phyloP scores from a whole-genome alignment of 345 rosid genomes.

The Rhodamnia rubescens region DNA sequence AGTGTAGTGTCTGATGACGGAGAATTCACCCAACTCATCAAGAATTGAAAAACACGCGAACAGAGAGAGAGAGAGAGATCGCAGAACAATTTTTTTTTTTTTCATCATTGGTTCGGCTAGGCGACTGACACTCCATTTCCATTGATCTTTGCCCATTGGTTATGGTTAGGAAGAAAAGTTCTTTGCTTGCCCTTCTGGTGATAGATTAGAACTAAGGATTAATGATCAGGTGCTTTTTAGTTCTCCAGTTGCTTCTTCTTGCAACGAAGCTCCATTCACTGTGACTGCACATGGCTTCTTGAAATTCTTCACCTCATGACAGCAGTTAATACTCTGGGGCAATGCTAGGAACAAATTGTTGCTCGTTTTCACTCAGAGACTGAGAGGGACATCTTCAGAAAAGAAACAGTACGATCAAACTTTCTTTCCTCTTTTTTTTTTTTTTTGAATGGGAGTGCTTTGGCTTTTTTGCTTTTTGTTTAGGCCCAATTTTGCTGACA shows the following conservation, averaged over 20 bases:
- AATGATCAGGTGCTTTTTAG: neutral
- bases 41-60: neutral
- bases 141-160: neutral
- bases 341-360: neutral
- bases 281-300: neutral
- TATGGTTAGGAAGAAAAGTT: neutral
- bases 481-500: neutral
- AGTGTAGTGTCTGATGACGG: slow-evolving; percentile 37
- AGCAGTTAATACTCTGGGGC: neutral
- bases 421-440: neutral
- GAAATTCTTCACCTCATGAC: neutral
- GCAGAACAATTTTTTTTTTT: neutral
- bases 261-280: neutral
- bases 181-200: neutral
- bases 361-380: neutral
- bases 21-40: slow-evolving; percentile 1
- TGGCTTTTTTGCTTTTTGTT: neutral
- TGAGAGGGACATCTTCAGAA: neutral
- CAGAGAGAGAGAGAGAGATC: neutral
- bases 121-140: neutral
- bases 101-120: neutral
- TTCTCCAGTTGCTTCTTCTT: neutral
- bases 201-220: neutral
- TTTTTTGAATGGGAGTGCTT: too few species aligned
- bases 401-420: neutral